Conservation (phyloP, 2,329 filamentous ascomycete genomes). For the Lecanoromycetidae sp. region DNA sequence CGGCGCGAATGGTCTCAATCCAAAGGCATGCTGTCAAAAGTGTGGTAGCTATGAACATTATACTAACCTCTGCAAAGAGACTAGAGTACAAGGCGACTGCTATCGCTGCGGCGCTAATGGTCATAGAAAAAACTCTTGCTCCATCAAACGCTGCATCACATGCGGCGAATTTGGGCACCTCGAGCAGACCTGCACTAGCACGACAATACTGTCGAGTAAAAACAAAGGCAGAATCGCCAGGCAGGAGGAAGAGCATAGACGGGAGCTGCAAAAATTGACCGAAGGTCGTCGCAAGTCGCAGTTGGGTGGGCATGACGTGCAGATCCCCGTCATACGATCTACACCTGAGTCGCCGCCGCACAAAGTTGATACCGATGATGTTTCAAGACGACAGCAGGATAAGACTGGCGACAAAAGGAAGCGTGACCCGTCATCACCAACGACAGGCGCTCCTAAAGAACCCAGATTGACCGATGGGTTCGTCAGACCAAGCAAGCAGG, state of each 20-base stretch:
- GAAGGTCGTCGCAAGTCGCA: slow-evolving; percentile 32
- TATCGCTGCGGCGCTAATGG: slow-evolving; percentile 30
- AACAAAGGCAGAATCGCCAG: slow-evolving; percentile 27
- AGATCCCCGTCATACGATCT: slow-evolving; percentile 28
- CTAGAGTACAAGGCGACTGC: slow-evolving; percentile 29
- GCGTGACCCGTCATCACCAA: slow-evolving; percentile 16
- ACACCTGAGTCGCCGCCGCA: slow-evolving; percentile 8
- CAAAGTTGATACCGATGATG: not conserved
- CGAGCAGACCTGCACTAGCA: slow-evolving; percentile 25
- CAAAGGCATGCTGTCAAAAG: slow-evolving; percentile 30
- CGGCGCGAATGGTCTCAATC: slow-evolving; percentile 32
- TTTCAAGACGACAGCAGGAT: not conserved
- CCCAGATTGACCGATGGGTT: not conserved
- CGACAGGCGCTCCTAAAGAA: slow-evolving; percentile 6
- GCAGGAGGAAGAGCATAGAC: slow-evolving; percentile 28
- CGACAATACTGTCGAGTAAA: slow-evolving; percentile 26
- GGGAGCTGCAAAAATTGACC: slow-evolving; percentile 25
- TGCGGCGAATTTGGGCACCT: slow-evolving; percentile 36
- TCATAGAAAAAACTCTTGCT: slow-evolving; percentile 30
- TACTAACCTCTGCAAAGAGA: slow-evolving; percentile 35
- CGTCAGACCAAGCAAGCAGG: not conserved
- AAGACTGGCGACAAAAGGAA: slow-evolving; percentile 17
- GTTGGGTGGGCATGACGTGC: slow-evolving; percentile 33
- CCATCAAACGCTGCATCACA: slow-evolving; percentile 30
- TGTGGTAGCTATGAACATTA: slow-evolving; percentile 36